A percentile compares a stretch with the other conserved stretches of the same genome.
phyloP scores from a whole-genome alignment of 2,329 filamentous ascomycete genomes.

The Ophiocordyceps robertsii region DNA sequence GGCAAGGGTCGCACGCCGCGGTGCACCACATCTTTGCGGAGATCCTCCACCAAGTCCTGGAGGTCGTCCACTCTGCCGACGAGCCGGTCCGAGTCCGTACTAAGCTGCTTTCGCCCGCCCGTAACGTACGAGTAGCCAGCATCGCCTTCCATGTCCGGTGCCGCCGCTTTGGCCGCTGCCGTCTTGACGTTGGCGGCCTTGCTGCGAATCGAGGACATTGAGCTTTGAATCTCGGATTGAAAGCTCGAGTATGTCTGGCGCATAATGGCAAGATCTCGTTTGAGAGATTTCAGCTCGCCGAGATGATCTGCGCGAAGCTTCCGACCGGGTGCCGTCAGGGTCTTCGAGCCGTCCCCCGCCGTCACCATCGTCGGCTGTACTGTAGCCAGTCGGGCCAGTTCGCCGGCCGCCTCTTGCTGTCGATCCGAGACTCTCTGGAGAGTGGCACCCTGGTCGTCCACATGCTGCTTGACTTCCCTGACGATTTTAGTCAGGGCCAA shows the following conservation, averaged over 20 bases:
- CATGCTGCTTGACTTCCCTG: slow-evolving; percentile 70
- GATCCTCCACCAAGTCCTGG: slow-evolving; percentile 92
- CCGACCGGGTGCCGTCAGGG: slow-evolving; percentile 17
- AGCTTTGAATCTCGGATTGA: slow-evolving; percentile 73
- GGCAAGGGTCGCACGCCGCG: slow-evolving; percentile 86
- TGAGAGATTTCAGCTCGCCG: slow-evolving; percentile 66
- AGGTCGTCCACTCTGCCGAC: slow-evolving; percentile 90
- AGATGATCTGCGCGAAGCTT: slow-evolving; percentile 50
- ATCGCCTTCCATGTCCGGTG: slow-evolving; percentile 62
- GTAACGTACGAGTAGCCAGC: slow-evolving; percentile 79
- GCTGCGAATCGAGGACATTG: slow-evolving; percentile 69
- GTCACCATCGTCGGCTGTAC: slow-evolving; percentile 29
- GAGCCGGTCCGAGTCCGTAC: slow-evolving; percentile 76
- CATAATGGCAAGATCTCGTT: slow-evolving; percentile 79
- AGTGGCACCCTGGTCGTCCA: slow-evolving; percentile 70
- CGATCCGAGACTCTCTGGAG: slow-evolving; percentile 81
- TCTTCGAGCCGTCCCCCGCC: slow-evolving; percentile 25
- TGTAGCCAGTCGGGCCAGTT: slow-evolving; percentile 53
- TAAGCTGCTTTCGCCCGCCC: slow-evolving; percentile 74
- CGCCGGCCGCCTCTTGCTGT: slow-evolving; percentile 79
- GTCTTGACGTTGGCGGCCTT: slow-evolving; percentile 76
- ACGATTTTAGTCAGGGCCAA: slow-evolving; percentile 67
- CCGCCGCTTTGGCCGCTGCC: slow-evolving; percentile 53
- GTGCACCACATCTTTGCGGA: slow-evolving; percentile 90
- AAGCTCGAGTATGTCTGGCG: slow-evolving; percentile 90